These are phyloP conservation scores for Exserohilum turcica DNA, from an alignment of 2,329 filamentous ascomycete genomes.

Conservation along the genomic window DNA sequence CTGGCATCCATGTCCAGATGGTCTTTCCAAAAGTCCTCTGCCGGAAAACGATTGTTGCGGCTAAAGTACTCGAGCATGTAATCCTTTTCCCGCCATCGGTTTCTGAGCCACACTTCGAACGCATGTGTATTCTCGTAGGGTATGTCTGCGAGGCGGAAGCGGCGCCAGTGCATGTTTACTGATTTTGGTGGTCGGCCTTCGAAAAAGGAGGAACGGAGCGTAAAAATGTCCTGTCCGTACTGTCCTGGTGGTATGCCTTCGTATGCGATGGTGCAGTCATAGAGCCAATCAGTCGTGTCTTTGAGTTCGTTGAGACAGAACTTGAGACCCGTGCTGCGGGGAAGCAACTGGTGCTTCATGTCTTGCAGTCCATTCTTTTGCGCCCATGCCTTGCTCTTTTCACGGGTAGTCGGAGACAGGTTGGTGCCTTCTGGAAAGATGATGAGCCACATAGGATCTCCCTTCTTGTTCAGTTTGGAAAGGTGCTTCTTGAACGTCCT, in stretches of 20 bases:
- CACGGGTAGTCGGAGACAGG: constrained; percentile 70
- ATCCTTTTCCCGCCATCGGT: constrained; percentile 93
- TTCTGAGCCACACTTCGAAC: constrained; percentile 84
- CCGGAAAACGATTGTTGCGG: constrained; percentile 77
- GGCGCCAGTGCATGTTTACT: constrained; percentile 95
- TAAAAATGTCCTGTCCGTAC: constrained; percentile 91
- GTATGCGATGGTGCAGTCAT: constrained; percentile 94
- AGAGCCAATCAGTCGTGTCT: constrained; percentile 78
- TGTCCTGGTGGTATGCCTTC: constrained; percentile 76
- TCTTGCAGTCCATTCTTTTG: constrained; percentile 75
- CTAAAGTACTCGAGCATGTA: constrained; percentile 80
- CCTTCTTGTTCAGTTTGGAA: constrained; percentile 69
- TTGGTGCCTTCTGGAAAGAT: constrained; percentile 91
- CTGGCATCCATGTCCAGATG: constrained; percentile 45
- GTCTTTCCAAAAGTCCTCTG: constrained; percentile 59
- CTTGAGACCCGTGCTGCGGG: constrained; percentile 78
- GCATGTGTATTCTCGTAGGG: constrained; percentile 73
- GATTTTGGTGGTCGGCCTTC: constrained; percentile 89
- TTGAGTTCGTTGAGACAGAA: constrained; percentile 80
- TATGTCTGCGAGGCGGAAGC: constrained; percentile 79
- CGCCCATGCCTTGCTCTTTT: constrained; percentile 75
- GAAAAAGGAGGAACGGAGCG: constrained; percentile 83
- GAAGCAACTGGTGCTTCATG: constrained; percentile 74
- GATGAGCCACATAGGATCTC: constrained; percentile 86
- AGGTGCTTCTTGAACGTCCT: constrained; percentile 76